A percentile compares a stretch with the other conserved stretches of the same genome.
These are phyloP conservation scores for Microbotryum silenes-acaulis DNA, from an alignment of 1,284 basidiomycete genomes.

Conservation along the genomic window DNA sequence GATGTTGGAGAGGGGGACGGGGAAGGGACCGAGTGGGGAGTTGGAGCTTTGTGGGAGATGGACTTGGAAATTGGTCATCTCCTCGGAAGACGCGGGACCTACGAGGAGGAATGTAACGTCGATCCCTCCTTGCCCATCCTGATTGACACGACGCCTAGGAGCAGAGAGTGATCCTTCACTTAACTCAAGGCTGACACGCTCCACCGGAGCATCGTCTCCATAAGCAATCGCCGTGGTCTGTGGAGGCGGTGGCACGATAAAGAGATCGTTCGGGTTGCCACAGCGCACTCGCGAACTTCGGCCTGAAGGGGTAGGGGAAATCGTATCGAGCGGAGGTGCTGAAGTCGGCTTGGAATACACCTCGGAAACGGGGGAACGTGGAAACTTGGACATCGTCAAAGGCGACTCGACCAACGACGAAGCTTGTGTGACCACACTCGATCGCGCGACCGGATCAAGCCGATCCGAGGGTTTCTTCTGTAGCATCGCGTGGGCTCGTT, in stretches of 20 bases:
- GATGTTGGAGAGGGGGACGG: neutral
- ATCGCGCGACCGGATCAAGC: too few species aligned
- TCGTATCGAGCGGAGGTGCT: neutral
- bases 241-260: neutral
- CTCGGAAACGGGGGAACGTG: too few species aligned
- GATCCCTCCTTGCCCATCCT: neutral
- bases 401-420: too few species aligned
- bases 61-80: neutral
- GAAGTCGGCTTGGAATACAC: too few species aligned
- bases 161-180: too few species aligned
- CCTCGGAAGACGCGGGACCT: neutral
- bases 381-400: too few species aligned
- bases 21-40: neutral
- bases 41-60: neutral
- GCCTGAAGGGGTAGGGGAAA: neutral
- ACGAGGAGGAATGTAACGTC: conserved; percentile 5
- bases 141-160: neutral
- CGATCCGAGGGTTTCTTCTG: too few species aligned
- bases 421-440: too few species aligned
- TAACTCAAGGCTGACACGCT: too few species aligned
- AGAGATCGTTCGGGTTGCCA: neutral
- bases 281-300: neutral
- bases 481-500: too few species aligned
- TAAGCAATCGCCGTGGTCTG: neutral
- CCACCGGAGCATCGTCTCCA: neutral